Percentiles rank a stretch among this genome's conserved stretches.
These are phyloP conservation scores for Fraxinus pennsylvanica DNA, from an alignment of 257 asterid genomes.

Conservation along the genomic window DNA sequence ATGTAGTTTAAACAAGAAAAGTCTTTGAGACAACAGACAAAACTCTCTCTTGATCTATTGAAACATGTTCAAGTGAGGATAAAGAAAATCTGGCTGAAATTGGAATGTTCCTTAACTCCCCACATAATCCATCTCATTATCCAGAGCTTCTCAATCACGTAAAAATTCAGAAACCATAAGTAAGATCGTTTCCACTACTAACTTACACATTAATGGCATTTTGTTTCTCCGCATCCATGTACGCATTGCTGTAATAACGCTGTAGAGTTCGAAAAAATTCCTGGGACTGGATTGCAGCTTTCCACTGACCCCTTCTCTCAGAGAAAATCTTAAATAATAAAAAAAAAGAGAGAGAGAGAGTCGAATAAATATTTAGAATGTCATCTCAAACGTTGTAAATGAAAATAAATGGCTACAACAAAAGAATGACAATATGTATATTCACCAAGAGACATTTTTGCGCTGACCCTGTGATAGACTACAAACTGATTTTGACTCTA, in stretches of 20 bases:
- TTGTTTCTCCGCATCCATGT: conserved; percentile 74
- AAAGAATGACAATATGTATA: not conserved
- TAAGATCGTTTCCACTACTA: not conserved
- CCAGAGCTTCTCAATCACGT: conserved; percentile 8
- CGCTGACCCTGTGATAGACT: not conserved
- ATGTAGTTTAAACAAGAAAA: not conserved
- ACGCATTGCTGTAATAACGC: conserved; percentile 71
- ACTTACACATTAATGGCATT: conserved; percentile 77
- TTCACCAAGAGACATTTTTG: not conserved
- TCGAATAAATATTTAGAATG: not conserved
- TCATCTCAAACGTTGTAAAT: not conserved
- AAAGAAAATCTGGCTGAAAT: not conserved
- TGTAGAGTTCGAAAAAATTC: conserved; percentile 78
- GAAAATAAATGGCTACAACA: conserved; percentile 2
- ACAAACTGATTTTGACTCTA: not conserved
- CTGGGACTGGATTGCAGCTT: conserved; percentile 75
- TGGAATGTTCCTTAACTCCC: conserved; percentile 9
- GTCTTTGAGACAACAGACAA: not conserved
- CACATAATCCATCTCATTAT: not conserved
- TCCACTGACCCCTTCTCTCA: conserved; percentile 77
- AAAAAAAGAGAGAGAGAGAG: conserved; percentile 1
- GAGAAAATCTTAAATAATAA: conserved; percentile 51
- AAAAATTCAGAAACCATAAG: conserved; percentile 1
- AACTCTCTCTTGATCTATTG: not conserved
- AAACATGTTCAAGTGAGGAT: conserved; percentile 2